Percentiles rank a stretch among this genome's conserved stretches.
Evolutionary conservation across 306 rosid genomes (phyloP).

Genomic region (Myrica gale): DNA sequence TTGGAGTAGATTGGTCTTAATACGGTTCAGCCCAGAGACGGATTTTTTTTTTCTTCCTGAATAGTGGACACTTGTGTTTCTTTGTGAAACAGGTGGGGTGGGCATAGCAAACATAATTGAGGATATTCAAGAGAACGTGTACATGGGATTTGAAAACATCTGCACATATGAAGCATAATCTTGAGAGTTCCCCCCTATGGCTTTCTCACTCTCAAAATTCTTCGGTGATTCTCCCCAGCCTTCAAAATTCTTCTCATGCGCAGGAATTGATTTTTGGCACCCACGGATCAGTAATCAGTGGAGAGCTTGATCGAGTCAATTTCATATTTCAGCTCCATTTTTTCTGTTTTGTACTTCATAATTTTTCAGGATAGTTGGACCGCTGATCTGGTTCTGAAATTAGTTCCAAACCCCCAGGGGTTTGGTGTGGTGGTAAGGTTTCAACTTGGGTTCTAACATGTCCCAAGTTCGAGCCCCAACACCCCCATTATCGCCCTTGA

Average conservation of each 20-base stretch:
- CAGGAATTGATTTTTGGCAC: neutral
- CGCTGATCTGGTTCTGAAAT: neutral
- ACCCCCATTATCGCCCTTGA: no score
- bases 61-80: conserved; percentile 5
- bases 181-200: neutral
- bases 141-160: conserved; percentile 83
- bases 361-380: no score
- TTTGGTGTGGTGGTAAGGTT: no score
- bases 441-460: no score
- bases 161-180: conserved; percentile 49
- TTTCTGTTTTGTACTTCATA: neutral
- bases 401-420: no score
- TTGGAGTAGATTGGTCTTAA: neutral
- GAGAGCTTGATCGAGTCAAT: neutral
- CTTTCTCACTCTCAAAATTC: neutral
- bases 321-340: neutral
- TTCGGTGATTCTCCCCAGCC: neutral
- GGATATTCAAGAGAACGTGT: conserved; percentile 48
- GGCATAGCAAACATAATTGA: conserved; percentile 58
- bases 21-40: neutral
- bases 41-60: neutral
- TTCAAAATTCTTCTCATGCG: neutral
- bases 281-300: neutral
- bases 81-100: conserved; percentile 62
- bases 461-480: no score